phyloP scores from a whole-genome alignment of 1,139 yeast species.

The Sporopachydermia cereana region DNA sequence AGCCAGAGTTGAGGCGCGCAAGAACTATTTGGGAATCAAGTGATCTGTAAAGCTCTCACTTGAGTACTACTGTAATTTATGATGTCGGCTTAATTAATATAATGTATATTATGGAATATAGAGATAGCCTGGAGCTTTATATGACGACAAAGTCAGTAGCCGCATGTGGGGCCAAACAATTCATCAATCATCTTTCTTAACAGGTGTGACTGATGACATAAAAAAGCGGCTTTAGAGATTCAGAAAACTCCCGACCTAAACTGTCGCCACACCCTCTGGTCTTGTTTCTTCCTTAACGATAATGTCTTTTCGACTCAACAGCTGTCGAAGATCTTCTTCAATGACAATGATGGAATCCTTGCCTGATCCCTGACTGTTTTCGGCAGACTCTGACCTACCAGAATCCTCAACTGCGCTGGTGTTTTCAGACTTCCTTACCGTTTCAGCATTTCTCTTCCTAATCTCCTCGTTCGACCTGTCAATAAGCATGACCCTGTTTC shows the following conservation, averaged over 20 bases:
- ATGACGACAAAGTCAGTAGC: too few relatives aligned
- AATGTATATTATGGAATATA: too few relatives aligned
- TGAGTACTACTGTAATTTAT: too few relatives aligned
- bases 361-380: constrained; percentile 6
- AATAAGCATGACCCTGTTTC: constrained; percentile 65
- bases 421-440: constrained; percentile 9
- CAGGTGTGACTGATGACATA: too few relatives aligned
- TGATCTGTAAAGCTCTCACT: too few relatives aligned
- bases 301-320: constrained; percentile 49
- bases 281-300: constrained; percentile 53
- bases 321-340: constrained; percentile 39
- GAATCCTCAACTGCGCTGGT: constrained; percentile 13
- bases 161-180: too few relatives aligned
- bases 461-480: constrained; percentile 41
- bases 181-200: too few relatives aligned
- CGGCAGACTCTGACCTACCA: neutral
- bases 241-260: too few relatives aligned
- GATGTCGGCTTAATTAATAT: too few relatives aligned
- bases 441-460: constrained; percentile 11
- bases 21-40: constrained; percentile 5
- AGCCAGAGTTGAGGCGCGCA: constrained; percentile 7
- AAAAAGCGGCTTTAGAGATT: too few relatives aligned
- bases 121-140: too few relatives aligned
- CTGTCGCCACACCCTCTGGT: constrained; percentile 31
- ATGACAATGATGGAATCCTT: neutral